Base-by-base conservation (phyloP, 2,329 filamentous ascomycete genomes). In the Scytalidium lignicola region DNA sequence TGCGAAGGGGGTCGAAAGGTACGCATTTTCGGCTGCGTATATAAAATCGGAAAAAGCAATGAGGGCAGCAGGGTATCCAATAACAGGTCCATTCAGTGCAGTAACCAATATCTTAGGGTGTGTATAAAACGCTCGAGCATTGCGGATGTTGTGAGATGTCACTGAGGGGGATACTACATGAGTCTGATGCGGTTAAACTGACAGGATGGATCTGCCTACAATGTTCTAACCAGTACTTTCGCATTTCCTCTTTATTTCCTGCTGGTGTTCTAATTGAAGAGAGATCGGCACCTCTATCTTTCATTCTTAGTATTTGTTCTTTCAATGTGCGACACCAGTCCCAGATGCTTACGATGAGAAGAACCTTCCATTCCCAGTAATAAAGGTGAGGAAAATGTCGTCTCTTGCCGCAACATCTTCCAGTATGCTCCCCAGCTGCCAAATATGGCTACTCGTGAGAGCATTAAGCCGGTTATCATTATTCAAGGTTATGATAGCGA, bases 281-380 rank as follows among this genome's bases (percentile, higher is more conserved):
- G 39, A 60, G n/a, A n/a, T n/a, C n/a, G n/a, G n/a, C n/a, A n/a
- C n/a, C n/a, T n/a, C n/a, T n/a, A n/a, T n/a, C n/a, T n/a, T n/a
- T n/a, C n/a, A n/a, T n/a, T n/a, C n/a, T n/a, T n/a, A n/a, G n/a
- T n/a, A n/a, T n/a, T n/a, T n/a, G n/a, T n/a, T n/a, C n/a, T n/a
- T n/a, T n/a, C n/a, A n/a, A n/a, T n/a, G n/a, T n/a, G n/a, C n/a
- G n/a, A n/a, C n/a, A n/a, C n/a, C n/a, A n/a, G n/a, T n/a, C n/a
- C n/a, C n/a, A n/a, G n/a, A n/a, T n/a, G n/a, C 79, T 58, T 76
- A 93, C 88, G 91, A 90, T 8, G 90, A 95, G 72, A 96, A 96
- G 64, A 71, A 83, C 2, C 78, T 76, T 12, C 49, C 49, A 8
- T 22, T 90, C 61, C 83, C 91, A 0, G 89, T 86, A 1, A 96